Evolutionary conservation across 1,284 basidiomycete species (phyloP).

Genomic region (Microstroma glucosiphilum): DNA sequence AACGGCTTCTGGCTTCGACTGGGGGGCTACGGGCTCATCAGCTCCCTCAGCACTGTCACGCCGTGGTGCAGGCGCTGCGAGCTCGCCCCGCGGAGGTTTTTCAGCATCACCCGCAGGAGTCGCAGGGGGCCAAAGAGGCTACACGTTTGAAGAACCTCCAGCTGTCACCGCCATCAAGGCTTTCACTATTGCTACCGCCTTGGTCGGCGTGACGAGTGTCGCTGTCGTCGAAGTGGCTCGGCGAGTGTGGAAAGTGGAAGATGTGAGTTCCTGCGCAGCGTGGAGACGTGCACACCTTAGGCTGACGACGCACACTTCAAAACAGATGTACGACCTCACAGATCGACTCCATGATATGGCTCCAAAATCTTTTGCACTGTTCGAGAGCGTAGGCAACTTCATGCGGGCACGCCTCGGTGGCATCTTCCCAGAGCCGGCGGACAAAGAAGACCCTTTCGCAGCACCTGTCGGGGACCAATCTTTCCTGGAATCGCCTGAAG

Average conservation of each 20-base stretch:
- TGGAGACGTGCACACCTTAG: background rate
- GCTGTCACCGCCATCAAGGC: conserved; percentile 4
- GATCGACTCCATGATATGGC: background rate
- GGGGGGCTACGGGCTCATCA: background rate
- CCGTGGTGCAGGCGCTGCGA: background rate
- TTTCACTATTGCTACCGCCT: background rate
- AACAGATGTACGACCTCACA: conserved; percentile 7
- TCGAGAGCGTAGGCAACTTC: background rate
- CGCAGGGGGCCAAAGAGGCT: background rate
- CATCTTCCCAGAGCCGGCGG: background rate
- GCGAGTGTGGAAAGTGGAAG: conserved; percentile 1
- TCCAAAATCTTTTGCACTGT: background rate
- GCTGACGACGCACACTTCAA: background rate
- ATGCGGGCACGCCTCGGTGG: background rate
- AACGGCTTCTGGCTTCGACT: background rate
- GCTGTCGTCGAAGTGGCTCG: background rate
- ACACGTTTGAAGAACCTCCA: background rate
- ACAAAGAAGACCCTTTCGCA: background rate
- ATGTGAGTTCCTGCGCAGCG: background rate
- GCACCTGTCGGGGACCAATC: background rate
- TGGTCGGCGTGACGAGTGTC: background rate
- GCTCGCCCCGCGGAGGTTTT: background rate
- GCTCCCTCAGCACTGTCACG: background rate
- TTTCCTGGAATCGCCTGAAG: background rate
- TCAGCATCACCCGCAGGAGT: no score